Evolutionary conservation across 306 rosid species (phyloP).

Genomic region (Casuarina equisetifolia): DNA sequence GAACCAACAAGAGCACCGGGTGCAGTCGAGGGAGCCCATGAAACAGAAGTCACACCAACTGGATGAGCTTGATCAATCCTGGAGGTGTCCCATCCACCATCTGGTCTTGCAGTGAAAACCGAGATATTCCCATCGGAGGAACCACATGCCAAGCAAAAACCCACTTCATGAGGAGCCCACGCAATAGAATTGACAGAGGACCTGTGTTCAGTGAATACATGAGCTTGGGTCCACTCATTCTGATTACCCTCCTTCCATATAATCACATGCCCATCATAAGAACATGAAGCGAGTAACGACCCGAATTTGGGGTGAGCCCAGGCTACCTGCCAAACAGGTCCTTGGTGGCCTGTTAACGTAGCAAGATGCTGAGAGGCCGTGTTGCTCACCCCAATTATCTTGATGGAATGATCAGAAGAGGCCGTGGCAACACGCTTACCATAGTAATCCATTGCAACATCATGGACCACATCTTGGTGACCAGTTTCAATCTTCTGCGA

Average conservation of each 20-base stretch:
- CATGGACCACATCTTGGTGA: constrained; percentile 72
- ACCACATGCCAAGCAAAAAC: constrained; percentile 81
- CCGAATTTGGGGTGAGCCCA: constrained; percentile 94
- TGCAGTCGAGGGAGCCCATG: constrained; percentile 88
- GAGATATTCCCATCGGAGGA: constrained; percentile 89
- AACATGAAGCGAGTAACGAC: constrained; percentile 71
- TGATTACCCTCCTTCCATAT: constrained; percentile 88
- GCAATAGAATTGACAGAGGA: constrained; percentile 78
- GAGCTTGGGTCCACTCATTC: constrained; percentile 75
- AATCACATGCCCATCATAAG: constrained; percentile 71
- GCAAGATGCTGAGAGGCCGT: constrained; percentile 73
- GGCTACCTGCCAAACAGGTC: constrained; percentile 78
- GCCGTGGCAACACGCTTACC: constrained; percentile 86
- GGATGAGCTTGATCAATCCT: constrained; percentile 83
- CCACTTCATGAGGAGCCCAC: constrained; percentile 95
- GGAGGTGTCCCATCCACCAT: constrained; percentile 78
- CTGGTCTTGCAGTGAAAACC: constrained; percentile 66
- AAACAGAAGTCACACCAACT: constrained; percentile 83
- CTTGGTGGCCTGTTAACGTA: constrained; percentile 73
- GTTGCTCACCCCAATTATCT: constrained; percentile 81
- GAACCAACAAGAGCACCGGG: constrained; percentile 80
- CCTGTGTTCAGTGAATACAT: constrained; percentile 68
- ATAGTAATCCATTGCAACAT: constrained; percentile 81
- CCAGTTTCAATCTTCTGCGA: constrained; percentile 77
- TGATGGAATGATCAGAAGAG: constrained; percentile 78